Evolutionary conservation across 768 basidiomycete genomes (phyloP).

Genomic region (Suillus lakei): DNA sequence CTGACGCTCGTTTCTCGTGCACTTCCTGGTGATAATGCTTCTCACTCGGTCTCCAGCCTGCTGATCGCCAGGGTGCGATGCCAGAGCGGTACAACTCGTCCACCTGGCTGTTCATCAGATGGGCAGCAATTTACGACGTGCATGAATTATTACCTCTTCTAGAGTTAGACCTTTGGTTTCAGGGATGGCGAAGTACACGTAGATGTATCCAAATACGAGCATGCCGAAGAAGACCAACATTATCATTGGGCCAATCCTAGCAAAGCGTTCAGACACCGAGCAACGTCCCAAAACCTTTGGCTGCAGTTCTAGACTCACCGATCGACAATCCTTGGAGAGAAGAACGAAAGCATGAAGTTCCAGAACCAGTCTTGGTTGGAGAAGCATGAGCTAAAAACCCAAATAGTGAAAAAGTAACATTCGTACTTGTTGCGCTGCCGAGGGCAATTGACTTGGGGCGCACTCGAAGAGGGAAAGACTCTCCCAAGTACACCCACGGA

Average conservation of each 20-base stretch:
- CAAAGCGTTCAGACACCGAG: neutral
- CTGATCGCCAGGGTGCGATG: slow-evolving; percentile 68
- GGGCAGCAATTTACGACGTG: neutral
- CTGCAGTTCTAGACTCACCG: slow-evolving; percentile 39
- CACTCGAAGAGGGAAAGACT: slow-evolving; percentile 82
- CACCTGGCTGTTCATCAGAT: slow-evolving; percentile 43
- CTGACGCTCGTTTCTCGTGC: slow-evolving; percentile 29
- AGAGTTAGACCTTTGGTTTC: slow-evolving; percentile 81
- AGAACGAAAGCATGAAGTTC: slow-evolving; percentile 79
- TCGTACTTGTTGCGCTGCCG: slow-evolving; percentile 60
- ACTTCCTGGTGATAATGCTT: slow-evolving; percentile 43
- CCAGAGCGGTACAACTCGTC: slow-evolving; percentile 77
- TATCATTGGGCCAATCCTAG: slow-evolving; percentile 74
- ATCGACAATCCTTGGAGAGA: slow-evolving; percentile 67
- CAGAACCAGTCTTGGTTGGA: slow-evolving; percentile 60
- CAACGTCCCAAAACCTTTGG: neutral
- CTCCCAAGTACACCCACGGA: slow-evolving; percentile 78
- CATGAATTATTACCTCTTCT: slow-evolving; percentile 57
- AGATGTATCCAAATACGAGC: slow-evolving; percentile 69
- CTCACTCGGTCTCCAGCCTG: slow-evolving; percentile 56
- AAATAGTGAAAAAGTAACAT: neutral
- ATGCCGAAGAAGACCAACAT: slow-evolving; percentile 78
- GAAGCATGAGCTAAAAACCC: slow-evolving; percentile 12
- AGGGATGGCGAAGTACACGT: slow-evolving; percentile 78
- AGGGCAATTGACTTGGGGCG: slow-evolving; percentile 79